These are phyloP conservation scores for Cyberlindnera samutprakarnensis DNA, from an alignment of 805 yeast species.

Conservation along the genomic window DNA sequence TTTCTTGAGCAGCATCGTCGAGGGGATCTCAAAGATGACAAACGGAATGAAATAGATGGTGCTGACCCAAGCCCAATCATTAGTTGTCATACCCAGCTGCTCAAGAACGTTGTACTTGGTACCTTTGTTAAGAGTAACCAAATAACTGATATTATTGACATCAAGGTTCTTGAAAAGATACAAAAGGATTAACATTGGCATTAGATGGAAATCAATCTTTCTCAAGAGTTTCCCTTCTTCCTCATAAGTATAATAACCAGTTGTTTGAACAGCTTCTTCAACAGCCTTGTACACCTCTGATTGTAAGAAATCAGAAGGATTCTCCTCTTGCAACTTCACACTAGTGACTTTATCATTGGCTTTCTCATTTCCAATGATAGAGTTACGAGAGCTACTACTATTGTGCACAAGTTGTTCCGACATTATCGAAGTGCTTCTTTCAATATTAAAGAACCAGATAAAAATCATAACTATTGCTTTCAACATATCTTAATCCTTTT, in stretches of 20 bases:
- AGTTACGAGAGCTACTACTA: no score
- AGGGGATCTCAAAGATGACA: constrained; percentile 13
- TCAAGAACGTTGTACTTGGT: constrained; percentile 7
- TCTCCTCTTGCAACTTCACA: no score
- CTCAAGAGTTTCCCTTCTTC: constrained; percentile 3
- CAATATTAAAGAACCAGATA: no score
- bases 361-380: no score
- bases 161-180: constrained; percentile 14
- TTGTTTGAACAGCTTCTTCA: constrained; percentile 2
- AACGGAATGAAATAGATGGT: constrained; percentile 15
- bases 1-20: constrained; percentile 13
- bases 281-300: neutral
- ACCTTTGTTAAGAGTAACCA: constrained; percentile 5
- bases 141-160: constrained; percentile 13
- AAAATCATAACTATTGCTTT: no score
- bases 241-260: constrained; percentile 5
- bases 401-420: no score
- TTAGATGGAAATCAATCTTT: constrained; percentile 11
- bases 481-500: no score
- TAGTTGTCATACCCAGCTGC: constrained; percentile 6
- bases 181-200: constrained; percentile 11
- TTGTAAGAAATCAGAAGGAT: no score
- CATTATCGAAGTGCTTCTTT: no score
- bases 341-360: no score
- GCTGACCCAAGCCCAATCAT: constrained; percentile 10